Evolutionary conservation across 257 asterid species (phyloP).

Genomic region (Solanum peruvianum): DNA sequence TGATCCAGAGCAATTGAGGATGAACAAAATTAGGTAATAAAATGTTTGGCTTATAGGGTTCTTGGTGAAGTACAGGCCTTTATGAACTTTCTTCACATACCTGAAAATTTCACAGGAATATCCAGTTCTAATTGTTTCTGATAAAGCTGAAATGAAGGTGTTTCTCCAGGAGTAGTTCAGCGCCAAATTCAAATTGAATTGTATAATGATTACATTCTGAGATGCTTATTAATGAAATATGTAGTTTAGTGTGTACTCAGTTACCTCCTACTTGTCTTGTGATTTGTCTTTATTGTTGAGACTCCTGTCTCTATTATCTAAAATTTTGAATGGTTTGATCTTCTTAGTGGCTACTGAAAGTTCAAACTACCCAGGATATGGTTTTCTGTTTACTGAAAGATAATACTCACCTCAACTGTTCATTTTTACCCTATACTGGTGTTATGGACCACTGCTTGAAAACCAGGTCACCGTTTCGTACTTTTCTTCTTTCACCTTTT

Average conservation of each 20-base stretch:
- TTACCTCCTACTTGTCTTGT: slow-evolving; percentile 23
- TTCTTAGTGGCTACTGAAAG: slow-evolving; percentile 3
- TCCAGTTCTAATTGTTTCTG: neutral
- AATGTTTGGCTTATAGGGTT: neutral
- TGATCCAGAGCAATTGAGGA: neutral
- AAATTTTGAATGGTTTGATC: slow-evolving; percentile 1
- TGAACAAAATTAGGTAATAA: neutral
- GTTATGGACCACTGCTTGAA: slow-evolving; percentile 8
- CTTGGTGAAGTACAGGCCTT: neutral
- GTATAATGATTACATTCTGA: slow-evolving; percentile 8
- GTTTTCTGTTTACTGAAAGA: slow-evolving; percentile 1
- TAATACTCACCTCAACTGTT: slow-evolving; percentile 4
- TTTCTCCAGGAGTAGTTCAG: slow-evolving; percentile 6
- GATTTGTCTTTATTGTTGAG: slow-evolving; percentile 8
- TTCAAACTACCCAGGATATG: neutral
- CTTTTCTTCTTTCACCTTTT: neutral
- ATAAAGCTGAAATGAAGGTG: neutral
- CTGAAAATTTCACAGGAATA: slow-evolving; percentile 2
- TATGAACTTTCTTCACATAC: neutral
- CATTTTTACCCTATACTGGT: neutral
- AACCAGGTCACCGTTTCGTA: neutral
- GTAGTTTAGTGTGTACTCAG: slow-evolving; percentile 15
- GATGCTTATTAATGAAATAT: slow-evolving; percentile 21
- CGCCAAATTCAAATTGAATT: slow-evolving; percentile 22
- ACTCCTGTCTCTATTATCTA: slow-evolving; percentile 18